phyloP scores from a whole-genome alignment of 257 asterid genomes.

The Solanum lycopersicoides region DNA sequence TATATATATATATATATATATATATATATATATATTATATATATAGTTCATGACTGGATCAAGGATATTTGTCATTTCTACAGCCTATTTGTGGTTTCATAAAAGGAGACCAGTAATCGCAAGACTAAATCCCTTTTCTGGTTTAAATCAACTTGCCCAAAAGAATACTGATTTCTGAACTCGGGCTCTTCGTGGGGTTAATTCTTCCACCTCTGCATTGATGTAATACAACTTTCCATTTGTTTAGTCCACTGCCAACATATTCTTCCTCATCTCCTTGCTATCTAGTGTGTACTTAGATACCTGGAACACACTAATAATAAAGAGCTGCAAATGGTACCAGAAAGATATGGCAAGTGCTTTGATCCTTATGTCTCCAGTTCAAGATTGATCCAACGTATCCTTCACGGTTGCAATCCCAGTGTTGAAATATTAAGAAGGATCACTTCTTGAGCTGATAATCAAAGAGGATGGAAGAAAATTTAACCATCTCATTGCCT shows the following conservation, averaged over 20 bases:
- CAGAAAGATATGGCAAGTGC: background rate
- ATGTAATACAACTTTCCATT: background rate
- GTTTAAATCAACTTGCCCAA: background rate
- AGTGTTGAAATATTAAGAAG: background rate
- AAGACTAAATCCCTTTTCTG: background rate
- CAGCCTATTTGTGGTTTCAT: background rate
- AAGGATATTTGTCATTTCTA: background rate
- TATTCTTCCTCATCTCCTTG: background rate
- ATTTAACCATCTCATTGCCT: background rate
- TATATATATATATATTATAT: no score
- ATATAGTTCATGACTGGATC: background rate
- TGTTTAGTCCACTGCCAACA: background rate
- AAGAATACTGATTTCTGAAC: background rate
- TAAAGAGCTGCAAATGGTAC: background rate
- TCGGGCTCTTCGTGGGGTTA: background rate
- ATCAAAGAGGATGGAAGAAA: background rate
- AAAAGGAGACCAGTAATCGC: background rate
- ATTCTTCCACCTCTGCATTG: background rate
- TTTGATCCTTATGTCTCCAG: background rate
- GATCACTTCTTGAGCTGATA: background rate
- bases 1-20: no score
- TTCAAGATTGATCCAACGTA: background rate
- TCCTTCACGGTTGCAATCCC: background rate
- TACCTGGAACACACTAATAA: background rate
- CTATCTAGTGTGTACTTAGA: background rate